Evolutionary conservation across 2,329 filamentous ascomycete genomes (phyloP).

Genomic region (Colletotrichum sp.): DNA sequence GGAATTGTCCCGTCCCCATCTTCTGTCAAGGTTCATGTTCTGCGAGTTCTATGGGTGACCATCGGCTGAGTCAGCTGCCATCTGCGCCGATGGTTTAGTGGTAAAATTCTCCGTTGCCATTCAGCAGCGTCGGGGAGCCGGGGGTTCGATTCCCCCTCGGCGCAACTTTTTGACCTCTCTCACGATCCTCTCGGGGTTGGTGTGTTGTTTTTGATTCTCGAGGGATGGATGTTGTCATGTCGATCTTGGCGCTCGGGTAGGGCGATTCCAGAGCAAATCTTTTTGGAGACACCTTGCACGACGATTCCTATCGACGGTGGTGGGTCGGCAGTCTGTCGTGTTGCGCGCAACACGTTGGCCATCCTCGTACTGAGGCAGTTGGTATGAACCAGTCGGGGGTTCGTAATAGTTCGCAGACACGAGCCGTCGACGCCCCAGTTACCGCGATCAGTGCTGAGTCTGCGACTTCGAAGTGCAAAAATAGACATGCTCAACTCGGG

Average conservation of each 20-base stretch:
- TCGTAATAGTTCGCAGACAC: background rate
- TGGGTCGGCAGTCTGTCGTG: background rate
- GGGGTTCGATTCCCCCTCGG: slow-evolving; percentile 20
- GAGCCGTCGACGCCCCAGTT: background rate
- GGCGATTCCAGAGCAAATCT: too few species aligned
- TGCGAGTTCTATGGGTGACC: too few species aligned
- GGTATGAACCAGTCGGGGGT: background rate
- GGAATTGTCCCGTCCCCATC: too few species aligned
- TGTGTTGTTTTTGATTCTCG: background rate
- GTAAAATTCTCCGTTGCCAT: slow-evolving; percentile 23
- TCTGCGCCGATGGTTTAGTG: slow-evolving; percentile 15
- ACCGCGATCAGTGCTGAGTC: too few species aligned
- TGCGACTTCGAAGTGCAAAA: background rate
- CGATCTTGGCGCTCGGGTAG: background rate
- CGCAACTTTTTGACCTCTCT: background rate
- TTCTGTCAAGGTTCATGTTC: too few species aligned
- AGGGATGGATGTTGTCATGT: too few species aligned
- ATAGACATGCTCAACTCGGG: rapidly evolving
- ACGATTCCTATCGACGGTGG: background rate
- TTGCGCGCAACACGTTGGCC: background rate
- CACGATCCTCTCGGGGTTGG: background rate
- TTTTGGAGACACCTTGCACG: too few species aligned
- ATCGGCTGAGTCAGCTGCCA: background rate
- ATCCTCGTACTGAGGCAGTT: background rate
- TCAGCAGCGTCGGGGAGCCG: slow-evolving; percentile 18